These are phyloP conservation scores for Torulaspora microellipsoides DNA, from an alignment of 805 yeast genomes.

Conservation along the genomic window DNA sequence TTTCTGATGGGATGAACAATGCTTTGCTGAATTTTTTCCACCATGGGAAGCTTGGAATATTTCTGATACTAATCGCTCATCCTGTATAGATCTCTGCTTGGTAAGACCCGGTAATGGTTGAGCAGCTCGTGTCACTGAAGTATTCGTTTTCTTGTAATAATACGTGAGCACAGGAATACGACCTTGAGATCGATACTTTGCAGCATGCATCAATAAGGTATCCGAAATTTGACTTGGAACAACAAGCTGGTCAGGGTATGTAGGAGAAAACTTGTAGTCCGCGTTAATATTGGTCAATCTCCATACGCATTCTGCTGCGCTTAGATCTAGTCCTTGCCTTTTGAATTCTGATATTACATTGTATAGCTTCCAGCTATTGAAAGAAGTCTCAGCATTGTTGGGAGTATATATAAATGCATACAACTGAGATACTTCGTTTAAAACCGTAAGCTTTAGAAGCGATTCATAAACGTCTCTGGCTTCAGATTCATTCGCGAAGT, in stretches of 20 bases:
- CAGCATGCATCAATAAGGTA: conserved; percentile 75
- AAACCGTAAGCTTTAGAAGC: conserved; percentile 59
- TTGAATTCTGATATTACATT: conserved; percentile 58
- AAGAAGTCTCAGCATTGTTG: conserved; percentile 57
- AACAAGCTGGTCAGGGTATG: conserved; percentile 66
- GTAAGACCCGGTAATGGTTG: conserved; percentile 92
- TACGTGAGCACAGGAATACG: conserved; percentile 82
- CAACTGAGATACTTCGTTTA: conserved; percentile 49
- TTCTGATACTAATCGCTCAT: conserved; percentile 74
- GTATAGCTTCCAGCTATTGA: conserved; percentile 72
- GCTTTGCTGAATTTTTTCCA: conserved; percentile 27
- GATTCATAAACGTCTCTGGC: conserved; percentile 72
- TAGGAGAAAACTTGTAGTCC: conserved; percentile 60
- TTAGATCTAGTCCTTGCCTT: conserved; percentile 59
- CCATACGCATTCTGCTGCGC: conserved; percentile 47
- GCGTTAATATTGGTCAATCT: conserved; percentile 61
- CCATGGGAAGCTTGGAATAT: conserved; percentile 58
- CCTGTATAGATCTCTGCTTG: conserved; percentile 84
- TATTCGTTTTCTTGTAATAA: conserved; percentile 60
- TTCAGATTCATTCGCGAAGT: conserved; percentile 53
- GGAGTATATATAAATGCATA: conserved; percentile 84
- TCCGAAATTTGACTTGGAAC: conserved; percentile 81
- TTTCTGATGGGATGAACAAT: conserved; percentile 28
- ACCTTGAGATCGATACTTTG: conserved; percentile 77
- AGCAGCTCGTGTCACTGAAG: conserved; percentile 81